Evolutionary conservation across 2,329 filamentous ascomycete species (phyloP).

Genomic region (Penicillium fuscoglaucum): DNA sequence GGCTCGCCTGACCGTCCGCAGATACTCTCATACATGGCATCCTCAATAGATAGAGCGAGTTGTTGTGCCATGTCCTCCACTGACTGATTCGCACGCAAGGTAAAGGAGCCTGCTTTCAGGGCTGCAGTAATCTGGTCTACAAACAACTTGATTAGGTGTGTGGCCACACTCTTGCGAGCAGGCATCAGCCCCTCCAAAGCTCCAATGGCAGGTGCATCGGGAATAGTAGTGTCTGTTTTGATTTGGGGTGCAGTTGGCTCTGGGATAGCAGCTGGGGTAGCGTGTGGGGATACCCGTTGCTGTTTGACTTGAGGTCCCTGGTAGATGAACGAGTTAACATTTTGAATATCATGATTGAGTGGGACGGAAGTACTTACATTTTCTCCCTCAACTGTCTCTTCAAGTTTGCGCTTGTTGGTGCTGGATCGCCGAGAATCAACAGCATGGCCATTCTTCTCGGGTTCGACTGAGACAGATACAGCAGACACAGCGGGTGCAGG

Average conservation of each 20-base stretch:
- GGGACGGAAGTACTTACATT: constrained; percentile 28
- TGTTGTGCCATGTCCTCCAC: constrained; percentile 66
- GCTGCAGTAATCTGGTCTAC: constrained; percentile 64
- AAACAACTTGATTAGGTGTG: constrained; percentile 69
- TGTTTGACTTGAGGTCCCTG: constrained; percentile 47
- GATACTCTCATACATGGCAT: constrained; percentile 59
- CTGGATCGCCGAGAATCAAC: constrained; percentile 28
- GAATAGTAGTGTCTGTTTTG: constrained; percentile 39
- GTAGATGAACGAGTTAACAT: constrained; percentile 27
- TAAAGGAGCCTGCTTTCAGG: constrained; percentile 64
- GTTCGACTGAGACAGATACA: constrained; percentile 26
- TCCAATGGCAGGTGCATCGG: constrained; percentile 34
- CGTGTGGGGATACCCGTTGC: constrained; percentile 38
- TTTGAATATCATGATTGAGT: background rate
- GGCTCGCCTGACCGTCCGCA: constrained; percentile 54
- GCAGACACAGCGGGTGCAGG: constrained; percentile 27
- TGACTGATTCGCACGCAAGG: constrained; percentile 63
- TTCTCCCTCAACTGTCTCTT: constrained; percentile 40
- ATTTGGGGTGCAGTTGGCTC: constrained; percentile 29
- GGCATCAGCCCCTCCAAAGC: constrained; percentile 55
- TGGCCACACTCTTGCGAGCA: constrained; percentile 67
- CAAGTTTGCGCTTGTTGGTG: constrained; percentile 48
- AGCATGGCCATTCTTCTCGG: constrained; percentile 31
- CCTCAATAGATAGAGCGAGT: constrained; percentile 77
- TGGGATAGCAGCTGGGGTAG: constrained; percentile 22